Evolutionary conservation across 1,284 basidiomycete species (phyloP), one percentile per base, ranked within the genome.

Genomic region (Rhodotorula glutinis): DNA sequence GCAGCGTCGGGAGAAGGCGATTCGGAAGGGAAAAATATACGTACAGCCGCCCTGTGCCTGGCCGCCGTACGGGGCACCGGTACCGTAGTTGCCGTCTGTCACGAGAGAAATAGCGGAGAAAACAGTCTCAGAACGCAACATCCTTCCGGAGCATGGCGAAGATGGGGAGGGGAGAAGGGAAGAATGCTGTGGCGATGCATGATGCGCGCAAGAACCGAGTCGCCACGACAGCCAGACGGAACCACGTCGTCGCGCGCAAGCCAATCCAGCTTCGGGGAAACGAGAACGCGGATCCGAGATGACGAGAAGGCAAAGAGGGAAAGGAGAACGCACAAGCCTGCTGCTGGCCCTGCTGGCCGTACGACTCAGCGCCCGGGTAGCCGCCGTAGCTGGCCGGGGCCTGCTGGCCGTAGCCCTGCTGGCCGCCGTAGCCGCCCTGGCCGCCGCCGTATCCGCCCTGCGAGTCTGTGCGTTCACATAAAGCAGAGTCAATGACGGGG

Each of bases 61-160:
- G 56, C 62, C 64, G 49, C 70, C 70, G 65, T 66, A 70, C 29
- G 68, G 68, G 16, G 68, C 65, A 27, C 67, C 67, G 8, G 67
- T 65, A 29, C 67, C 67, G 67, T 69, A 69, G 55, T 49, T 56
- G 33, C 55, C 66, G 59, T 68, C 66, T 64, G 53, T 53, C 27
- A 23, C 40, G 41, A 49, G 55, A 10, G 29, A 40, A 13, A 29
- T 23, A 29, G 44, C 21, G 29, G 60, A 25, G 11, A 23, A 52
- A 62, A 25, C n/a, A 9, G 4, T 30, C 30, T 47, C 51, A 46
- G 44, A 7, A 30, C 33, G 25, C 17, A 27, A 13, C 17, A 33
- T 25, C 25, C 33, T 38, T 38, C 33, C 33, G 33, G 33, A 38
- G 33, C 33, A 38, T 5, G 33, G 30, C 30, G 38, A 16, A 29